Evolutionary conservation across 2,329 filamentous ascomycete genomes (phyloP).

Genomic region (Emmonsiellopsis sp.): DNA sequence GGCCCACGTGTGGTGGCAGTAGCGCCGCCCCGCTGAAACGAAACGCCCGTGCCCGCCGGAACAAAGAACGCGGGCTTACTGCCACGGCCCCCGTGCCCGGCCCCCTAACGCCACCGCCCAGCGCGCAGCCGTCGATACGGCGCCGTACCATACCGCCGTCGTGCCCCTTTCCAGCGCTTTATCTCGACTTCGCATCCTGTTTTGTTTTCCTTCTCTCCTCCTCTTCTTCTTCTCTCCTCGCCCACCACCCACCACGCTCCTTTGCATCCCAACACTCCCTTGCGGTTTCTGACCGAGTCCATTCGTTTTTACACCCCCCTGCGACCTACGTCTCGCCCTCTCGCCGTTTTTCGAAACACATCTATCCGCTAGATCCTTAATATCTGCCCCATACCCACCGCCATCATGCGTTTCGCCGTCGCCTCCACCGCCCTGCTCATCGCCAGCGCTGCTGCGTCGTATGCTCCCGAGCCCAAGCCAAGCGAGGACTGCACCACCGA

Average conservation of each 20-base stretch:
- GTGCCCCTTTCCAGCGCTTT: not conserved
- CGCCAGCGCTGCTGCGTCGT: conserved; percentile 26
- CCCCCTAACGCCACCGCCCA: too few species aligned
- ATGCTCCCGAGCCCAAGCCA: conserved; percentile 3
- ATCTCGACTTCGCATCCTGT: conserved; percentile 1
- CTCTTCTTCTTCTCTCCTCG: conserved; percentile 7
- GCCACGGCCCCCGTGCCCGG: too few species aligned
- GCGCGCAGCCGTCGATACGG: too few species aligned
- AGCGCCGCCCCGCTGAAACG: too few species aligned
- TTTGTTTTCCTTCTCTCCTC: not conserved
- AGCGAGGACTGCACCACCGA: not conserved
- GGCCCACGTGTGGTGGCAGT: too few species aligned
- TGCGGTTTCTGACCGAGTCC: conserved; percentile 28
- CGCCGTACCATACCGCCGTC: not conserved
- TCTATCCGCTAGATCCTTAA: conserved; percentile 15
- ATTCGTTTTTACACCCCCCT: conserved; percentile 22
- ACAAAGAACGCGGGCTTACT: too few species aligned
- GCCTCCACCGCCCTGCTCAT: conserved; percentile 30
- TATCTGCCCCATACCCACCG: not conserved
- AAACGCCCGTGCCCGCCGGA: too few species aligned
- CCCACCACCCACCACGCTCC: conserved; percentile 9
- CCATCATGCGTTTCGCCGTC: conserved; percentile 43
- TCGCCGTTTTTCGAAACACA: conserved; percentile 17
- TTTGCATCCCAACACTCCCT: conserved; percentile 11
- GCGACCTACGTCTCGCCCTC: conserved; percentile 4